Percentiles rank a stretch among this genome's conserved stretches.
These are phyloP conservation scores for Viridothelium virens DNA, from an alignment of 495 filamentous ascomycete species.

Conservation along the genomic window DNA sequence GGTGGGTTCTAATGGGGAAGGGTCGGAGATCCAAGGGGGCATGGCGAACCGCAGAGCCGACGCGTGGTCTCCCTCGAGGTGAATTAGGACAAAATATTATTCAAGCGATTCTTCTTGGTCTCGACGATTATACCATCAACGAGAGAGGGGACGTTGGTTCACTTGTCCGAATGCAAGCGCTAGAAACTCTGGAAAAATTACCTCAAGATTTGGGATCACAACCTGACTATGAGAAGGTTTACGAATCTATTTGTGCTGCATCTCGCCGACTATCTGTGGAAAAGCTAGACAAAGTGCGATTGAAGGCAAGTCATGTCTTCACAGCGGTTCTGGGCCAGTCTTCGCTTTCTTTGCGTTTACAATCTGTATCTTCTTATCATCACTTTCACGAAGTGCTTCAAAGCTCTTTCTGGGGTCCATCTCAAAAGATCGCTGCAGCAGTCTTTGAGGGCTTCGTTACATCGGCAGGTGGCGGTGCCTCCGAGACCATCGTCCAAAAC, in stretches of 20 bases:
- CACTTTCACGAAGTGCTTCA: slow-evolving; percentile 27
- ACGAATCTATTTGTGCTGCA: background rate
- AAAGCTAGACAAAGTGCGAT: slow-evolving; percentile 79
- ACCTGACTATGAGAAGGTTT: slow-evolving; percentile 22
- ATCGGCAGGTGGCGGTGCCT: slow-evolving; percentile 69
- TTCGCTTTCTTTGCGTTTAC: slow-evolving; percentile 15
- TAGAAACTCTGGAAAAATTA: slow-evolving; percentile 46
- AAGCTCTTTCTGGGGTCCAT: slow-evolving; percentile 11
- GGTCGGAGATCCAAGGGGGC: slow-evolving; percentile 8
- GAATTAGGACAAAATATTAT: slow-evolving; percentile 22
- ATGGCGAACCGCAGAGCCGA: background rate
- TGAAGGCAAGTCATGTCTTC: slow-evolving; percentile 46
- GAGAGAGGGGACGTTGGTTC: slow-evolving; percentile 84
- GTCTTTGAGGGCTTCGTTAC: slow-evolving; percentile 70
- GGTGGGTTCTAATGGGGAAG: slow-evolving; percentile 16
- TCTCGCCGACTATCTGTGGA: slow-evolving; percentile 62
- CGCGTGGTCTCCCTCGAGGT: background rate
- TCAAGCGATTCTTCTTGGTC: slow-evolving; percentile 26
- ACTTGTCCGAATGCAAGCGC: slow-evolving; percentile 66
- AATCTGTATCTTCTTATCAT: slow-evolving; percentile 30
- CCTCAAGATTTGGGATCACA: background rate
- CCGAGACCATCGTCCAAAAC: slow-evolving; percentile 69
- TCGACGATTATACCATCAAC: slow-evolving; percentile 86
- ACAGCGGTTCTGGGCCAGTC: background rate
- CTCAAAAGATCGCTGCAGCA: slow-evolving; percentile 15